Conservation (phyloP, 176 grass and related monocot species). For the Triticum dicoccoides region DNA sequence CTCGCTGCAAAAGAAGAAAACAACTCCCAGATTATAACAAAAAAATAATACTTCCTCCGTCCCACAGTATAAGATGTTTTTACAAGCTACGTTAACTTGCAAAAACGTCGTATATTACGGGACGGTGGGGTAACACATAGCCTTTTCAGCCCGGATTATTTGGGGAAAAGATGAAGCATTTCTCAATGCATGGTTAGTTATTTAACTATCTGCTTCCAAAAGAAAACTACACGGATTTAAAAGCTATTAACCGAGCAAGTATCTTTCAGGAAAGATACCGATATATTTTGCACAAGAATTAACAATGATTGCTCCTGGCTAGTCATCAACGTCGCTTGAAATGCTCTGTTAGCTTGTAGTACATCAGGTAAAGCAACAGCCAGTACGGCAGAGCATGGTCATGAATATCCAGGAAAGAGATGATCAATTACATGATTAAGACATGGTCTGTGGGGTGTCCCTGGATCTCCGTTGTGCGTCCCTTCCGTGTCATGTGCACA, state of each 20-base stretch:
- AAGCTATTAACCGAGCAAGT: neutral
- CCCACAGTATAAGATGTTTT: too few species aligned
- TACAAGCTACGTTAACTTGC: too few species aligned
- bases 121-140: too few species aligned
- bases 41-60: too few species aligned
- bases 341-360: slow-evolving; percentile 9
- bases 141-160: neutral
- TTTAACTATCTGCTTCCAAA: neutral
- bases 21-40: neutral
- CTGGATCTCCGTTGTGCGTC: neutral
- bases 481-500: slow-evolving; percentile 19
- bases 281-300: neutral
- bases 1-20: slow-evolving; percentile 10
- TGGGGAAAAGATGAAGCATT: neutral
- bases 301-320: neutral
- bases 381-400: neutral
- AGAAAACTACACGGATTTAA: neutral
- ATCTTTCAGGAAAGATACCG: neutral
- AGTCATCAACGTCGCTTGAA: slow-evolving; percentile 9
- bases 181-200: neutral
- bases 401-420: slow-evolving; percentile 8
- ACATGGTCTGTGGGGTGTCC: neutral
- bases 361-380: neutral
- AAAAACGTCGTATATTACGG: too few species aligned
- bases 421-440: slow-evolving; percentile 15